These are phyloP conservation scores for Pestalotiopsis fici DNA, from an alignment of 2,329 filamentous ascomycete genomes.

Conservation along the genomic window DNA sequence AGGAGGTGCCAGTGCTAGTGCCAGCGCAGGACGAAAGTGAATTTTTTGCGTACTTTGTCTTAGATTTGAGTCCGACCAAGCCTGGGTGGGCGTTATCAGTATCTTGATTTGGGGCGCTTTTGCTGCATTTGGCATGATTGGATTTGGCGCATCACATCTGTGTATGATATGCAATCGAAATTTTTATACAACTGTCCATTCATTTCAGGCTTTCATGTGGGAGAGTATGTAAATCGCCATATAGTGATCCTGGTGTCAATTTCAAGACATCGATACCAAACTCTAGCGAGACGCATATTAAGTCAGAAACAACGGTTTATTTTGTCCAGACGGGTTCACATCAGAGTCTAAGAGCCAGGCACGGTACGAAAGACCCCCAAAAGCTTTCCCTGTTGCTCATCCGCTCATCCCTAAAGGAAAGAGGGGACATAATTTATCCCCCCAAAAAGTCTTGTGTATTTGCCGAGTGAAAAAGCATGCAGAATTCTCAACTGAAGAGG, in stretches of 20 bases:
- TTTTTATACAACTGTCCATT: not conserved
- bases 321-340: slow-evolving; percentile 57
- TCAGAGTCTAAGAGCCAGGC: slow-evolving; percentile 58
- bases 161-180: not conserved
- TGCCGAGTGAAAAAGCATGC: slow-evolving; percentile 55
- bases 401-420: slow-evolving; percentile 23
- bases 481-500: slow-evolving; percentile 41
- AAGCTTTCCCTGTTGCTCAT: slow-evolving; percentile 43
- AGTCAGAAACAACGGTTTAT: slow-evolving; percentile 38
- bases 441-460: slow-evolving; percentile 40
- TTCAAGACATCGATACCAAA: not conserved
- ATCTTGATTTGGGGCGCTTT: not conserved
- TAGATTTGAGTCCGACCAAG: not conserved
- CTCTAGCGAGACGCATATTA: not conserved
- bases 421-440: slow-evolving; percentile 23
- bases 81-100: not conserved
- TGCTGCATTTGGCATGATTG: not conserved
- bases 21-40: slow-evolving; percentile 5
- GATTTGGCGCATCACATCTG: not conserved
- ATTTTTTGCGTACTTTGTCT: not conserved
- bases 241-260: not conserved
- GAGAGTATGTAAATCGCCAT: not conserved
- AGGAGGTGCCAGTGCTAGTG: slow-evolving; percentile 7
- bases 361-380: slow-evolving; percentile 43
- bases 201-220: not conserved